Evolutionary conservation across 208 protist species (phyloP), one percentile per base, ranked within the genome.

Genomic region (Leishmania gerbilli): DNA sequence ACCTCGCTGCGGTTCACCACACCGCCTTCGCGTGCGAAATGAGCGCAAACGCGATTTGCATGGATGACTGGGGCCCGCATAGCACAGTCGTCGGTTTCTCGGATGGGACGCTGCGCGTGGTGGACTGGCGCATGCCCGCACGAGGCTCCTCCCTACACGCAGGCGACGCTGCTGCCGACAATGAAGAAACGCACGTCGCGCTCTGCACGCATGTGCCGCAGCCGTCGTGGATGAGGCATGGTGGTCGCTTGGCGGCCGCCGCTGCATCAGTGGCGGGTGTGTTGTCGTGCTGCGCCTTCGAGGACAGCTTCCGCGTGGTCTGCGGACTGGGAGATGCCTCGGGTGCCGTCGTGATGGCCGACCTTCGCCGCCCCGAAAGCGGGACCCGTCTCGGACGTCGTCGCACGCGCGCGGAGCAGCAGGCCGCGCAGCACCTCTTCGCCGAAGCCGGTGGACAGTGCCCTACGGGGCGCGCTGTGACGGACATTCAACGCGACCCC

Each of bases 31-130:
- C 80, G 7, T 47, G 80, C 13, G 74, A 77, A 45, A 51, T 84
- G 58, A 51, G 64, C 1, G 84, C 89, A 5, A 94, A 93, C 64
- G 91, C 92, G 7, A 88, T 83, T 0, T 87, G 81, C 31, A 79
- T 91, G 64, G 89, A 91, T 69, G 83, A 80, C 79, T 96, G 91
- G 88, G 91, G 91, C 8, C 60, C 74, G 11, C 74, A 90, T 62
- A 62, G 76, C 58, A 83, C 79, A n/a, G 51, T 96, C 0, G 87
- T 96, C 24, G 87, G 93, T 53, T 93, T 90, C 74, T 96, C 93
- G 1, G 84, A 88, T 37, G 91, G 93, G 24, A 80, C 79, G n/a
- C 45, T 96, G n/a, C 79, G 65, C 51, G 80, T 95, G 6, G 60
- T 92, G 11, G 93, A 96, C 79, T 92, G 88, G 90, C 90, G 93